Conservation (phyloP, 2,329 filamentous ascomycete species). For the Dothiorella sarmentorum region DNA sequence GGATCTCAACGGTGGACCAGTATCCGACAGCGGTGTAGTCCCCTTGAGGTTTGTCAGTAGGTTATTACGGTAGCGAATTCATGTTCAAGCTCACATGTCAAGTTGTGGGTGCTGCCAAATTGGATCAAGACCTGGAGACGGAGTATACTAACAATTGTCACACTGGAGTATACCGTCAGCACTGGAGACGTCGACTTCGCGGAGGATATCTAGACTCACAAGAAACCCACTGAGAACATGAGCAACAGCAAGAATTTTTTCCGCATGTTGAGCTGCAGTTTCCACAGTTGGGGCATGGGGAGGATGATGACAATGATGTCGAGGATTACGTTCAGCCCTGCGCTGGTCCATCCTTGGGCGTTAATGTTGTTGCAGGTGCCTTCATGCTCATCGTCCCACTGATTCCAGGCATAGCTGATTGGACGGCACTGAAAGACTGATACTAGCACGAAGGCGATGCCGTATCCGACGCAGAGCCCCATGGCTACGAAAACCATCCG, state of each 20-base stretch:
- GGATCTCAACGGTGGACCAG: conserved; percentile 41
- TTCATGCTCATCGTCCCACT: conserved; percentile 26
- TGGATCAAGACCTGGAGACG: conserved; percentile 43
- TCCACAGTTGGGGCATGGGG: conserved; percentile 31
- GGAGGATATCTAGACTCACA: conserved; percentile 23
- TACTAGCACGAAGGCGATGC: conserved; percentile 22
- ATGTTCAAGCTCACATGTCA: conserved; percentile 27
- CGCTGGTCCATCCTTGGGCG: conserved; percentile 31
- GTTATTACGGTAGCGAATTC: neutral
- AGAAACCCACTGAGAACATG: conserved; percentile 37
- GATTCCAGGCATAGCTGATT: conserved; percentile 23
- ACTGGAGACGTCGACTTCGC: neutral
- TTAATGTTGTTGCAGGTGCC: conserved; percentile 35
- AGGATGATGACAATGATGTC: conserved; percentile 29
- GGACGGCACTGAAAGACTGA: conserved; percentile 25
- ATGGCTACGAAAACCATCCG: conserved; percentile 26
- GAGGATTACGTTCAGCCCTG: conserved; percentile 31
- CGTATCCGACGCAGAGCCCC: conserved; percentile 27
- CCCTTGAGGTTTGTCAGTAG: conserved; percentile 15
- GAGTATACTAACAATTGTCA: conserved; percentile 41
- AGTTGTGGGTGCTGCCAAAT: conserved; percentile 42
- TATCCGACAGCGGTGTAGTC: conserved; percentile 39
- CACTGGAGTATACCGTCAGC: conserved; percentile 26
- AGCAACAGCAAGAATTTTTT: conserved; percentile 35
- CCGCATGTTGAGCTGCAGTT: conserved; percentile 29